phyloP scores from a whole-genome alignment of 805 yeast genomes.

The Hanseniaspora jakobsenii region DNA sequence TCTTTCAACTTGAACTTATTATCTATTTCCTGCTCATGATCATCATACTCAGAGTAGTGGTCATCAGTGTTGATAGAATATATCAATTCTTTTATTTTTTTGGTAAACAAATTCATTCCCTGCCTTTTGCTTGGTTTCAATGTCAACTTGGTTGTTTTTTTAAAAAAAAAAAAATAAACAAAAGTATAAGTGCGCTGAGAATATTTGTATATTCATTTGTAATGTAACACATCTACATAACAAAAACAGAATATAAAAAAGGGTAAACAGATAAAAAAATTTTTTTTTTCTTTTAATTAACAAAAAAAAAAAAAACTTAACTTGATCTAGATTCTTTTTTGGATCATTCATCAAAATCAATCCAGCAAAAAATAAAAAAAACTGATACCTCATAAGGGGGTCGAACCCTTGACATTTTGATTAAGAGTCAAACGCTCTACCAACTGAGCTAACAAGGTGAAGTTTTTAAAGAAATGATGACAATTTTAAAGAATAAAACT shows the following conservation, averaged over 20 bases:
- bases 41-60: conserved; percentile 56
- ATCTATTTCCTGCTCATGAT: conserved; percentile 33
- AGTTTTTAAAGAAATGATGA: too few relatives aligned
- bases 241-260: too few relatives aligned
- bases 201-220: too few relatives aligned
- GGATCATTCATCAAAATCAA: too few relatives aligned
- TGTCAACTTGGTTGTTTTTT: too few relatives aligned
- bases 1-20: conserved; percentile 31
- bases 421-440: conserved; percentile 14
- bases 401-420: conserved; percentile 14
- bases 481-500: background rate
- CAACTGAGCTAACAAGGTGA: conserved; percentile 14
- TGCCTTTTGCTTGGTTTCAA: too few relatives aligned
- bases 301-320: too few relatives aligned
- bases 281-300: too few relatives aligned
- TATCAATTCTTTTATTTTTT: conserved; percentile 44
- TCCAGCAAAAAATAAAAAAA: background rate
- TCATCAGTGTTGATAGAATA: conserved; percentile 57
- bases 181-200: too few relatives aligned
- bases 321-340: too few relatives aligned
- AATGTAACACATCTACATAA: too few relatives aligned
- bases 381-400: conserved; percentile 12
- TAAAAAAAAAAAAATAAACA: background rate
- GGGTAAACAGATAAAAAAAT: too few relatives aligned
- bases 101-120: conserved; percentile 32